Conservation (phyloP, 129 eudicot genomes). For the Flaveria bidentis region DNA sequence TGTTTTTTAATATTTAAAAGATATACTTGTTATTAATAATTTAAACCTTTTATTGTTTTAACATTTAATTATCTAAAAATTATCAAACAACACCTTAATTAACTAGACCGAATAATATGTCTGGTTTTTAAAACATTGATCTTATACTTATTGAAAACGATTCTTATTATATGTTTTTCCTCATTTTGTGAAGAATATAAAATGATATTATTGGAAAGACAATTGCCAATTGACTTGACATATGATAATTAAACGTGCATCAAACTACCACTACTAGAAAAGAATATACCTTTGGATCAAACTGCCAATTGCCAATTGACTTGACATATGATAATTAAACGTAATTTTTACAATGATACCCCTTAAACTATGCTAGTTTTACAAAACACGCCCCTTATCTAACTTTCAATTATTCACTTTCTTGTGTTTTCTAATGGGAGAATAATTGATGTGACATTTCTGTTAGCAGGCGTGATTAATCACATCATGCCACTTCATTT, state of each 20-base stretch:
- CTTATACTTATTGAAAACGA: no score
- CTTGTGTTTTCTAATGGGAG: not conserved
- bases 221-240: conserved; percentile 9
- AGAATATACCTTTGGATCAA: conserved; percentile 34
- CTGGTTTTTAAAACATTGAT: no score
- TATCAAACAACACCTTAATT: no score
- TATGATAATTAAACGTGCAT: not conserved
- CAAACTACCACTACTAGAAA: conserved; percentile 5
- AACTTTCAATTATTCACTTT: conserved; percentile 27
- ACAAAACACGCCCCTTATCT: not conserved
- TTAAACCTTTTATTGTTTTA: no score
- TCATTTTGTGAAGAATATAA: not conserved
- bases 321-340: no score
- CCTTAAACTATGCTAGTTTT: not conserved
- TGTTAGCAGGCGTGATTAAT: conserved; percentile 23
- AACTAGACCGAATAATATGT: no score
- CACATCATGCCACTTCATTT: conserved; percentile 34
- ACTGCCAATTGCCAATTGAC: no score
- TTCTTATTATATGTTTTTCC: not conserved
- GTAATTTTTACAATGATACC: not conserved
- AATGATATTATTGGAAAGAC: not conserved
- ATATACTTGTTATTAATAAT: no score
- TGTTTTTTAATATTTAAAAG: no score
- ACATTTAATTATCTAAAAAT: no score
- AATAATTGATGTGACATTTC: conserved; percentile 16